Base-by-base conservation (phyloP, 345 rosid genomes). In the Gossypium herbaceum region DNA sequence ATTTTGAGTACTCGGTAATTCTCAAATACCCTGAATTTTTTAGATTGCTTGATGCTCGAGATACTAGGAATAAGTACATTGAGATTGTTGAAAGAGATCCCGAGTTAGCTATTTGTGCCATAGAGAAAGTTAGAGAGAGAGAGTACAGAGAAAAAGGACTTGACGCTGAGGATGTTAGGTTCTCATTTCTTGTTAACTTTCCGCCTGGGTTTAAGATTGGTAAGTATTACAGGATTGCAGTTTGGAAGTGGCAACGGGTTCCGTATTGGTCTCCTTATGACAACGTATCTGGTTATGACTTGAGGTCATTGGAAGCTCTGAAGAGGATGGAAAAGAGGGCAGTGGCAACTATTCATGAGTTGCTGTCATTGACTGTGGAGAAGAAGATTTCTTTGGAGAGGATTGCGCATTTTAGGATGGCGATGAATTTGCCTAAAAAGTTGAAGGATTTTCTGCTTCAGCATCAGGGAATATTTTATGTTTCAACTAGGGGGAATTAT, bases 201-300 rank as follows among this genome's bases (percentile, higher is more conserved):
- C 97, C 98, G 2, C 97, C 99, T 0, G 97, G 98, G 7, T 95
- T 95, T 85, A 93, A 93, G 90, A 88, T 93, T 6, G 88, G 97
- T 1, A 95, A 95, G 85, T 93, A 91, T 72, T 95, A 88, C 58
- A 79, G 91, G 63, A 90, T 93, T 57, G 99, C 98, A 0, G 90
- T 95, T 25, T 95, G 99, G 98, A 93, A 93, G 81, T 93, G 98
- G 99, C 99, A 91, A 75, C 81, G 99, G 68, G 65, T 85, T 64
- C 98, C 99, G 61, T 95, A 93, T 76, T 93, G 98, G 98, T 95
- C 97, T 0, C 98, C 99, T 0, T 93, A 93, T 58, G 98, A 95
- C 84, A 94, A 92, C 70, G 82, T 95, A 27, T 89, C 90, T 0
- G 91, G 94, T 5, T 59, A 59, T 25, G 64, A 59, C 13, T 59